These are phyloP conservation scores for Zasmidium citrigriseum DNA, from an alignment of 2,329 filamentous ascomycete species.

Conservation along the genomic window DNA sequence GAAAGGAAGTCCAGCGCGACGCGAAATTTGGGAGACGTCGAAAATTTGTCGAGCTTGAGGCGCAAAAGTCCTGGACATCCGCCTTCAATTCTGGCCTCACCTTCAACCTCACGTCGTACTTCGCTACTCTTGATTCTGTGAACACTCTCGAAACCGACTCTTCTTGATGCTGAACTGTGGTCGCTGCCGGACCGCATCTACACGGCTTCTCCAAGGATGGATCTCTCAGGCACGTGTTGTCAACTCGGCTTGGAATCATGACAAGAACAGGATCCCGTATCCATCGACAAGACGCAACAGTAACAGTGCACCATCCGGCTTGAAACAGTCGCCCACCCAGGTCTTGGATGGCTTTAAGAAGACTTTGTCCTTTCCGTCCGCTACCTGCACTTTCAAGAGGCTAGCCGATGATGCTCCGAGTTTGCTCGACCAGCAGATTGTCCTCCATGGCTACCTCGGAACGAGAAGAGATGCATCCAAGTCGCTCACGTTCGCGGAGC, in stretches of 20 bases:
- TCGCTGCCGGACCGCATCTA: conserved; percentile 16
- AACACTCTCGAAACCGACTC: background rate
- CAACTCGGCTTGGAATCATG: background rate
- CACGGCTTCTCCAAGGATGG: conserved; percentile 13
- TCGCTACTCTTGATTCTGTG: background rate
- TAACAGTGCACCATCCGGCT: background rate
- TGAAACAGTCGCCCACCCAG: no score
- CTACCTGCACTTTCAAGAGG: conserved; percentile 40
- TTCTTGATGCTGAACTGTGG: conserved; percentile 29
- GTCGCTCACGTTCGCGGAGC: conserved; percentile 69
- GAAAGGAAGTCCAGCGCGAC: conserved; percentile 39
- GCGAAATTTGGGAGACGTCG: conserved; percentile 7
- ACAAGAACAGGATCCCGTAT: background rate
- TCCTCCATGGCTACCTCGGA: conserved; percentile 71
- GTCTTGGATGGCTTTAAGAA: conserved; percentile 31
- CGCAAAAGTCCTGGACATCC: background rate
- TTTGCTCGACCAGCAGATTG: conserved; percentile 45
- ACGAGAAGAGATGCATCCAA: conserved; percentile 68
- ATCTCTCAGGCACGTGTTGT: background rate
- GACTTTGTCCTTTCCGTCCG: conserved; percentile 46
- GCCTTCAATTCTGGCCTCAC: background rate
- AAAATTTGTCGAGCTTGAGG: background rate
- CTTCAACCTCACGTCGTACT: background rate
- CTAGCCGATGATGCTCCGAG: conserved; percentile 27
- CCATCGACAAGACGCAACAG: background rate